Evolutionary conservation across 2,329 filamentous ascomycete genomes (phyloP).

Genomic region (Chrysoporthe puriensis): DNA sequence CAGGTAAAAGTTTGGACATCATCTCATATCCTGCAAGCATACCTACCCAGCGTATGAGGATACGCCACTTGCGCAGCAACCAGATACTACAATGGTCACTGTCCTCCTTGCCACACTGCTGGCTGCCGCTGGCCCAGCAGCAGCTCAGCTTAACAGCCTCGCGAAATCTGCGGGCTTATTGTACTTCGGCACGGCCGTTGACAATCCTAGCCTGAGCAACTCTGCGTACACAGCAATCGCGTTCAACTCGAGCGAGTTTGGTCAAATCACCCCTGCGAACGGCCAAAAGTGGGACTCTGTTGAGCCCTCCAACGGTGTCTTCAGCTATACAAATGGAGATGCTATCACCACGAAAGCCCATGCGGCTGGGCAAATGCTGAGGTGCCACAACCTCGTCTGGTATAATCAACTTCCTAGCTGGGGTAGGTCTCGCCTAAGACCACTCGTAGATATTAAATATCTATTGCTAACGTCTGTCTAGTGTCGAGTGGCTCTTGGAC

Average conservation of each 20-base stretch:
- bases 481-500: constrained; percentile 53
- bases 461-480: constrained; percentile 1
- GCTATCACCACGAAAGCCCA: constrained; percentile 52
- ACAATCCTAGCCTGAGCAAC: constrained; percentile 60
- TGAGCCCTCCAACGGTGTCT: constrained; percentile 60
- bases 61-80: too few relatives aligned
- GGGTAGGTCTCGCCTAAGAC: constrained; percentile 38
- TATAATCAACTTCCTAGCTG: constrained; percentile 57
- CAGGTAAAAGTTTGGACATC: neutral
- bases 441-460: neutral
- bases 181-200: constrained; percentile 69
- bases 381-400: constrained; percentile 65
- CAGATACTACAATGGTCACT: neutral
- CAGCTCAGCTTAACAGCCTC: constrained; percentile 29
- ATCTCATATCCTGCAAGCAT: neutral
- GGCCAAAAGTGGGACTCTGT: constrained; percentile 66
- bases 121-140: constrained; percentile 13
- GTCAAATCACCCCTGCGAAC: constrained; percentile 67
- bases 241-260: constrained; percentile 60
- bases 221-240: constrained; percentile 59
- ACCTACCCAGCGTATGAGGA: neutral
- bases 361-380: constrained; percentile 53
- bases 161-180: constrained; percentile 22
- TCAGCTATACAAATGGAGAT: constrained; percentile 63
- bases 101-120: constrained; percentile 7